Evolutionary conservation across 495 filamentous ascomycete species (phyloP).

Genomic region (Lichenothelia convexa): DNA sequence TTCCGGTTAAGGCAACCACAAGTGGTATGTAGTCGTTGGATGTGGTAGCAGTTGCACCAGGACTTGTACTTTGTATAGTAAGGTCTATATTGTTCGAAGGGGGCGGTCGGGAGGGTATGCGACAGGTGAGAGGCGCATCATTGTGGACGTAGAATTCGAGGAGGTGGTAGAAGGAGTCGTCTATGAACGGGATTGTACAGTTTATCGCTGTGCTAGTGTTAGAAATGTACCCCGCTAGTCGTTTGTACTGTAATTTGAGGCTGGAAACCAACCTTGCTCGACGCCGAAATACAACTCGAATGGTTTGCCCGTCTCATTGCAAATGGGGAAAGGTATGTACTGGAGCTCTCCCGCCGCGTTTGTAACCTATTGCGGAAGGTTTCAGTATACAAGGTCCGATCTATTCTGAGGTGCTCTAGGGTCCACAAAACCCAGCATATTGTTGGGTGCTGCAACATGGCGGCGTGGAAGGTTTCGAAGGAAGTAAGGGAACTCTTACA

Average conservation of each 20-base stretch:
- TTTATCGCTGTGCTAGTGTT: constrained; percentile 46
- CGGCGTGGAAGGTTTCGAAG: too few relatives aligned
- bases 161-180: constrained; percentile 86
- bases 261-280: constrained; percentile 36
- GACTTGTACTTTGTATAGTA: too few relatives aligned
- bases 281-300: constrained; percentile 74
- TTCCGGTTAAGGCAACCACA: constrained; percentile 76
- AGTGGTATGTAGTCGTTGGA: constrained; percentile 37
- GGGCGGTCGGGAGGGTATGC: constrained; percentile 63
- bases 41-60: constrained; percentile 7
- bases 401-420: too few relatives aligned
- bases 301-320: constrained; percentile 72
- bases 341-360: constrained; percentile 64
- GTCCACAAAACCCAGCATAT: too few relatives aligned
- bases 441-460: not conserved
- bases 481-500: constrained; percentile 26
- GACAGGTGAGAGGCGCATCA: constrained; percentile 84
- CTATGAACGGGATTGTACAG: constrained; percentile 74
- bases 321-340: constrained; percentile 83
- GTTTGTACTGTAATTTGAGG: too few relatives aligned
- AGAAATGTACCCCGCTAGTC: too few relatives aligned
- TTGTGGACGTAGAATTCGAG: constrained; percentile 98
- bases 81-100: too few relatives aligned
- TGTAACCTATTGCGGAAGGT: constrained; percentile 42
- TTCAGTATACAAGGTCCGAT: too few relatives aligned